Percentiles rank a stretch among this genome's conserved stretches.
Evolutionary conservation across 2,329 filamentous ascomycete genomes (phyloP).

Genomic region (Ilyonectria robusta): DNA sequence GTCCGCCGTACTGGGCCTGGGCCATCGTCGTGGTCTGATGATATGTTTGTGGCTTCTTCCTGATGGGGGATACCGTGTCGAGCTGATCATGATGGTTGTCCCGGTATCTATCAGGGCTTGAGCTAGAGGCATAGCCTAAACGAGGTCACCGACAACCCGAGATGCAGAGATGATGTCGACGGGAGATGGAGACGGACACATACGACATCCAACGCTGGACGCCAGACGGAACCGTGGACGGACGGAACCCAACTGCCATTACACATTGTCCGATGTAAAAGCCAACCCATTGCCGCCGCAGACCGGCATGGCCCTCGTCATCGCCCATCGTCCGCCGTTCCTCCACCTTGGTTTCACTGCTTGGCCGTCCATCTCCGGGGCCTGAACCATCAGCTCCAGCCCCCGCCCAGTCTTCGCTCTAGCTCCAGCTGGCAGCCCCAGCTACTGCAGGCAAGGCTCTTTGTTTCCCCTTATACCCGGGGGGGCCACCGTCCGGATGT

Average conservation of each 20-base stretch:
- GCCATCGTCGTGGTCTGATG: conserved; percentile 19
- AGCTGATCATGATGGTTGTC: conserved; percentile 10
- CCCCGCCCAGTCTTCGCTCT: conserved; percentile 11
- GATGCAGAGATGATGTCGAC: not conserved
- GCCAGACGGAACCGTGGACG: not conserved
- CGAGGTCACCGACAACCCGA: not conserved
- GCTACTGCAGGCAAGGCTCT: not conserved
- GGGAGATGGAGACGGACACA: not conserved
- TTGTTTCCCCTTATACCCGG: conserved; percentile 24
- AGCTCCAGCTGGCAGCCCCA: conserved; percentile 11
- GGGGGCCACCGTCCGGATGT: conserved; percentile 31
- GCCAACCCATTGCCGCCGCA: not conserved
- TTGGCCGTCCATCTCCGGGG: conserved; percentile 29
- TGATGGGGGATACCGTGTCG: conserved; percentile 4
- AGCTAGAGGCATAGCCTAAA: not conserved
- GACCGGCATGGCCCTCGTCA: not conserved
- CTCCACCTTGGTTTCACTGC: not conserved
- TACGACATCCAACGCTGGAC: not conserved
- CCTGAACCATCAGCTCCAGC: conserved; percentile 39
- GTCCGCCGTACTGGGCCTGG: conserved; percentile 1
- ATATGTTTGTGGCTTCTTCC: conserved; percentile 1
- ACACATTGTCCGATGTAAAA: conserved; percentile 30
- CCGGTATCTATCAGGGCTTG: conserved; percentile 1
- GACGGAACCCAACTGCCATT: conserved; percentile 15
- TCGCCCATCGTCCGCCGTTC: not conserved